These are phyloP conservation scores for Botrytis fabae DNA, from an alignment of 2,329 filamentous ascomycete genomes.

Conservation along the genomic window DNA sequence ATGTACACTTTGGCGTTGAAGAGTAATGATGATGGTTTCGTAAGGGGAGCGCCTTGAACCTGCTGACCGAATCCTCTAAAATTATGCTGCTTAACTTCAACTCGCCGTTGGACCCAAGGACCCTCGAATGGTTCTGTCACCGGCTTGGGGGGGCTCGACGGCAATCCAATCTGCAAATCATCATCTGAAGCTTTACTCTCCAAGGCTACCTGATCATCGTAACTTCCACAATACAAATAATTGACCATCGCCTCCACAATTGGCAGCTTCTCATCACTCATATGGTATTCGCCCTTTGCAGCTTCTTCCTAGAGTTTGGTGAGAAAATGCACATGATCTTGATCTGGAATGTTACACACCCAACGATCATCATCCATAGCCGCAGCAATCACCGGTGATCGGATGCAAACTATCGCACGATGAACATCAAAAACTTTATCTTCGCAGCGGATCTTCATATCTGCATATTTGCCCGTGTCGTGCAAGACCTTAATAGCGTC, in stretches of 20 bases:
- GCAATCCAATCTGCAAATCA: neutral
- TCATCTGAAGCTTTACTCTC: too few species aligned
- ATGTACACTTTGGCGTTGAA: slow-evolving; percentile 30
- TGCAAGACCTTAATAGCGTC: slow-evolving; percentile 16
- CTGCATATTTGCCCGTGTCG: slow-evolving; percentile 27
- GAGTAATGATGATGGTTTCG: slow-evolving; percentile 15
- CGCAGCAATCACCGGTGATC: slow-evolving; percentile 31
- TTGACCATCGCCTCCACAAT: slow-evolving; percentile 75
- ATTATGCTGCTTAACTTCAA: neutral
- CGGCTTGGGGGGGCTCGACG: neutral
- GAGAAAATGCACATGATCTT: neutral
- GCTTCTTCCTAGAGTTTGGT: slow-evolving; percentile 5
- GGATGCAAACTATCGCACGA: slow-evolving; percentile 28
- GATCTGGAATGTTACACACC: slow-evolving; percentile 19
- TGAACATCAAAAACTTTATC: slow-evolving; percentile 28
- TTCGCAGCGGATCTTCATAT: slow-evolving; percentile 30
- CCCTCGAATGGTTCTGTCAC: too few species aligned
- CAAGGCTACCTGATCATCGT: slow-evolving; percentile 12
- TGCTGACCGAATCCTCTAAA: too few species aligned
- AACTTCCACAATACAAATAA: slow-evolving; percentile 60
- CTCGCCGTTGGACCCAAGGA: neutral
- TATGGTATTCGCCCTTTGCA: slow-evolving; percentile 46
- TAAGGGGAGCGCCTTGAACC: neutral
- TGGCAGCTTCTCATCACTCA: slow-evolving; percentile 65
- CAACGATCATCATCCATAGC: slow-evolving; percentile 27